Conservation (phyloP, 2,329 filamentous ascomycete genomes). For the Conoideocrella luteorostrata region DNA sequence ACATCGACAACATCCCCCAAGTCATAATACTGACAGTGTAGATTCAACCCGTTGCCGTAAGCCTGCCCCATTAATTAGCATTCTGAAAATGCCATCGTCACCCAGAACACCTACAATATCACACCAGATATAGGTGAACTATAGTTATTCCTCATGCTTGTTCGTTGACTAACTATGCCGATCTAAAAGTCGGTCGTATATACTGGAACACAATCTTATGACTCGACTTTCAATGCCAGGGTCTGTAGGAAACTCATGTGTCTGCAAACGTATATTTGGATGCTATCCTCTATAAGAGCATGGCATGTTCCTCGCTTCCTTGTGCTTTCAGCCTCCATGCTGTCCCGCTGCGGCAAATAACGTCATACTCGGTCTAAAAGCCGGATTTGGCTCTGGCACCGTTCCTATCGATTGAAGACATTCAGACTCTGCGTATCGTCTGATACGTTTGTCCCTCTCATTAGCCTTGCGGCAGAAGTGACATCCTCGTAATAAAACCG, state of each 20-base stretch:
- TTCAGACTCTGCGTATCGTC: neutral
- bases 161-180: no score
- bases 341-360: neutral
- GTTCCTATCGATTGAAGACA: neutral
- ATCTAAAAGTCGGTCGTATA: no score
- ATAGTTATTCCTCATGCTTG: no score
- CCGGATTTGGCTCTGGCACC: neutral
- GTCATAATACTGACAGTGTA: no score
- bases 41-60: no score
- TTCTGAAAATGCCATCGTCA: no score
- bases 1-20: no score
- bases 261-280: neutral
- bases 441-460: neutral
- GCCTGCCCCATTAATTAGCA: no score
- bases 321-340: neutral
- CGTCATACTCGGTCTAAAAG: neutral
- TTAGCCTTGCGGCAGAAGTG: conserved; percentile 1
- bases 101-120: no score
- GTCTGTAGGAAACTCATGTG: neutral
- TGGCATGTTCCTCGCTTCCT: neutral
- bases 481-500: neutral
- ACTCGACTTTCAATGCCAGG: neutral
- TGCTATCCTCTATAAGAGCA: neutral
- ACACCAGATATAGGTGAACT: no score
- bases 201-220: no score